Evolutionary conservation across 2,329 filamentous ascomycete species (phyloP).

Genomic region (Shiraia sp.): DNA sequence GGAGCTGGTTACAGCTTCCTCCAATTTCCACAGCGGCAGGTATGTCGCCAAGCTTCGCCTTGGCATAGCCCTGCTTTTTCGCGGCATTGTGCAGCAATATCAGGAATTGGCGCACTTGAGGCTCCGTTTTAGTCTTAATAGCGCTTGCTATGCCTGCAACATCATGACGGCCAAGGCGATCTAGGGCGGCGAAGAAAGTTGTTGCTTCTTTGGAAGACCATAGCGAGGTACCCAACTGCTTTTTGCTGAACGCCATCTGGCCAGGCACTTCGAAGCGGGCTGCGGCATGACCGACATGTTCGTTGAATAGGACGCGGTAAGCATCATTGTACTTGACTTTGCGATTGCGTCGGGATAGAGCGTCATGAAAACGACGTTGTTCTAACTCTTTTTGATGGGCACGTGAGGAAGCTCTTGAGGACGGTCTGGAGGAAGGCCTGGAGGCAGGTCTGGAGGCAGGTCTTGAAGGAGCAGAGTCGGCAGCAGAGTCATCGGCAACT

Average conservation of each 20-base stretch:
- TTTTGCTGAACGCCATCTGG: constrained; percentile 31
- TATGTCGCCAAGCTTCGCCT: constrained; percentile 57
- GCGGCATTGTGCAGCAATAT: constrained; percentile 60
- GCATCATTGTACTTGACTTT: constrained; percentile 53
- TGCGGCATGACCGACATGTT: constrained; percentile 24
- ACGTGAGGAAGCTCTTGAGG: too few relatives aligned
- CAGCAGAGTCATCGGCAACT: background rate
- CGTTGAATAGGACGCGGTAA: constrained; percentile 43
- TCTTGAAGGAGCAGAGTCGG: constrained; percentile 18
- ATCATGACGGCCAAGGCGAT: constrained; percentile 66
- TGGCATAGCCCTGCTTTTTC: constrained; percentile 40
- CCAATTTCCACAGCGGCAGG: constrained; percentile 76
- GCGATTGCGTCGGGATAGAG: constrained; percentile 29
- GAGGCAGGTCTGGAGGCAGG: too few relatives aligned
- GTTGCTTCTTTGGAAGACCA: constrained; percentile 77
- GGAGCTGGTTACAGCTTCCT: constrained; percentile 63
- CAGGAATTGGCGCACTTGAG: constrained; percentile 75
- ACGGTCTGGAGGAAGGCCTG: constrained; percentile 5
- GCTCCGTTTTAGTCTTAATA: constrained; percentile 71
- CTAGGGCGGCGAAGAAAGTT: constrained; percentile 67
- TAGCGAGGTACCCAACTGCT: constrained; percentile 68
- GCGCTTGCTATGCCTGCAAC: constrained; percentile 63
- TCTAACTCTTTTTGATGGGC: too few relatives aligned
- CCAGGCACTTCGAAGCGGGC: constrained; percentile 16
- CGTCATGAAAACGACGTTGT: too few relatives aligned